Evolutionary conservation across 805 yeast species (phyloP).

Genomic region (Pichia cabralensis): DNA sequence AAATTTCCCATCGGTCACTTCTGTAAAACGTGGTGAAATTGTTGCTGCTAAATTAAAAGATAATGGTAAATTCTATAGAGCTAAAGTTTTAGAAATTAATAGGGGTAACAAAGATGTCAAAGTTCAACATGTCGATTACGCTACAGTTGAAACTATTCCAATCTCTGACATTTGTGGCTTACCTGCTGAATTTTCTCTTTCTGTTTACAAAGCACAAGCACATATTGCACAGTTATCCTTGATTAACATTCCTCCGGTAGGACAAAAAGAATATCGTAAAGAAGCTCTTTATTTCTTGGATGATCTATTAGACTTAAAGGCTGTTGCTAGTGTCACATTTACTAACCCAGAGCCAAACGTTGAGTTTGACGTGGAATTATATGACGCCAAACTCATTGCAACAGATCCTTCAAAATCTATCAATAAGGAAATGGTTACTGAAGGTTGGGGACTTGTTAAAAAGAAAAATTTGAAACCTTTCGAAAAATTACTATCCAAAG

Average conservation of each 20-base stretch:
- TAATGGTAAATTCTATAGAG: slow-evolving; percentile 50
- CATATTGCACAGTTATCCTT: slow-evolving; percentile 43
- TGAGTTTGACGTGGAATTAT: slow-evolving; percentile 43
- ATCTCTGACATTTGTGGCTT: slow-evolving; percentile 38
- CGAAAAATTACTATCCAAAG: slow-evolving; percentile 29
- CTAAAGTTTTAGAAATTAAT: slow-evolving; percentile 38
- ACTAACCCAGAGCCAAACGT: slow-evolving; percentile 28
- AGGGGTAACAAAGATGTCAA: slow-evolving; percentile 32
- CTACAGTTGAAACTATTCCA: slow-evolving; percentile 39
- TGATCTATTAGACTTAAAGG: slow-evolving; percentile 41
- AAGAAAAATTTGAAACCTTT: slow-evolving; percentile 24
- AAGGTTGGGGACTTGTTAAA: slow-evolving; percentile 52
- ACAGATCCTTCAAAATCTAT: slow-evolving; percentile 47
- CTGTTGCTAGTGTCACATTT: slow-evolving; percentile 44
- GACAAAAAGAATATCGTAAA: slow-evolving; percentile 42
- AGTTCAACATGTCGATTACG: slow-evolving; percentile 55
- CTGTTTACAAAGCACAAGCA: slow-evolving; percentile 41
- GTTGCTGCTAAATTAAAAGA: slow-evolving; percentile 46
- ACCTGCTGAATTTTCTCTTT: slow-evolving; percentile 37
- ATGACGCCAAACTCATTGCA: slow-evolving; percentile 45
- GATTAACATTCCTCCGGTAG: slow-evolving; percentile 46
- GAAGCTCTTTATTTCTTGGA: slow-evolving; percentile 47
- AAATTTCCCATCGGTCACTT: slow-evolving; percentile 28
- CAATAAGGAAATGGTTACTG: slow-evolving; percentile 46
- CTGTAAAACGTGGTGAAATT: slow-evolving; percentile 39